phyloP scores from a whole-genome alignment of 345 rosid genomes.

The Dipteronia sinensis region DNA sequence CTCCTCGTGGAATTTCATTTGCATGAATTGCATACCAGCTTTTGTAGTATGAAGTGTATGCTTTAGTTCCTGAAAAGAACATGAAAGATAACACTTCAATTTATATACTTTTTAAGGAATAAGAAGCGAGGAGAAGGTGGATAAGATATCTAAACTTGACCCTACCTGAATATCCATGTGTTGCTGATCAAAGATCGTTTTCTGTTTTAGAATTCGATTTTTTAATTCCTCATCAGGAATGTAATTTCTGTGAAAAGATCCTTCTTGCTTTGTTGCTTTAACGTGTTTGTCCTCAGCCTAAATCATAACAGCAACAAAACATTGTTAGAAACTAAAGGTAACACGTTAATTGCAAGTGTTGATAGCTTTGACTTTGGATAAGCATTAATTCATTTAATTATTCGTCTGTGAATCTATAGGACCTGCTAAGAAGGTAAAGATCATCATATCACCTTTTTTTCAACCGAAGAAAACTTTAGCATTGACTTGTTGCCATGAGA shows the following conservation, averaged over 20 bases:
- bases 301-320: slow-evolving; percentile 16
- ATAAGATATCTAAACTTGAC: slow-evolving; percentile 1
- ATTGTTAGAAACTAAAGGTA: not conserved
- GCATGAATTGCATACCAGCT: slow-evolving; percentile 91
- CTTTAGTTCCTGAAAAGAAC: slow-evolving; percentile 63
- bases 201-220: slow-evolving; percentile 47
- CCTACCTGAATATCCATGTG: slow-evolving; percentile 69
- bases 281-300: slow-evolving; percentile 63
- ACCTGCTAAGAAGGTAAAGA: slow-evolving; percentile 22
- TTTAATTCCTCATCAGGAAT: slow-evolving; percentile 52
- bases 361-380: not conserved
- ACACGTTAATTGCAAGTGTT: not conserved
- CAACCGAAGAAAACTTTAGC: slow-evolving; percentile 42
- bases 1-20: slow-evolving; percentile 83
- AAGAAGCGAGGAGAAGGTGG: not conserved
- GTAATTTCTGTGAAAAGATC: slow-evolving; percentile 35
- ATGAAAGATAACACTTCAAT: slow-evolving; percentile 11
- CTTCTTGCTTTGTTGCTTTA: slow-evolving; percentile 53
- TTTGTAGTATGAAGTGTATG: slow-evolving; percentile 64
- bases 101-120: not conserved
- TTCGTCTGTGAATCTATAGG: not conserved
- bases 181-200: slow-evolving; percentile 69
- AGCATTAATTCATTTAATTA: not conserved
- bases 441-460: slow-evolving; percentile 53
- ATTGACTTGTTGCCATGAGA: slow-evolving; percentile 48